Percentiles rank a stretch among this genome's conserved stretches.
Conservation (phyloP, 2,329 filamentous ascomycete genomes). For the Diaporthe sp. region DNA sequence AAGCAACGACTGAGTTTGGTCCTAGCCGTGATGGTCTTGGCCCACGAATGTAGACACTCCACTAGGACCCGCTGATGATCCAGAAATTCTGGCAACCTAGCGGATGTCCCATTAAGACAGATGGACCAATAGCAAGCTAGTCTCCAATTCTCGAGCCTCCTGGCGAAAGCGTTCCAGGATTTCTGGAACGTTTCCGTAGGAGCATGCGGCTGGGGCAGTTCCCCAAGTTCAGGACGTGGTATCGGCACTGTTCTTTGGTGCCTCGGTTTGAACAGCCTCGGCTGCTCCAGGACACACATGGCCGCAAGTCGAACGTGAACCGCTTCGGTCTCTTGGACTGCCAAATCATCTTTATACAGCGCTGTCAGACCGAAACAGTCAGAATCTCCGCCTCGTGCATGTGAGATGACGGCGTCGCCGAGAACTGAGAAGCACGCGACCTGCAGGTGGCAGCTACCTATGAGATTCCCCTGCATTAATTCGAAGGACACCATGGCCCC, state of each 20-base stretch:
- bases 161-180: neutral
- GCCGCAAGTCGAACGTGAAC: conserved; percentile 3
- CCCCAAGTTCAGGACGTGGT: neutral
- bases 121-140: conserved; percentile 8
- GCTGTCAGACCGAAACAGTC: neutral
- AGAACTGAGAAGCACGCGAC: neutral
- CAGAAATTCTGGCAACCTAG: neutral
- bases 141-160: neutral
- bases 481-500: conserved; percentile 12
- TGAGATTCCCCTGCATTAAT: neutral
- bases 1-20: neutral
- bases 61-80: neutral
- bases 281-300: neutral
- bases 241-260: neutral
- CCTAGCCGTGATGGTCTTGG: neutral
- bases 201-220: neutral
- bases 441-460: neutral
- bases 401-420: neutral
- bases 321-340: conserved; percentile 13
- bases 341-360: neutral
- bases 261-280: neutral
- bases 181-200: neutral
- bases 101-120: neutral
- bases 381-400: neutral
- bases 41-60: neutral